phyloP scores from a whole-genome alignment of 177 flowering plant genomes.

The Vitis hybrid region DNA sequence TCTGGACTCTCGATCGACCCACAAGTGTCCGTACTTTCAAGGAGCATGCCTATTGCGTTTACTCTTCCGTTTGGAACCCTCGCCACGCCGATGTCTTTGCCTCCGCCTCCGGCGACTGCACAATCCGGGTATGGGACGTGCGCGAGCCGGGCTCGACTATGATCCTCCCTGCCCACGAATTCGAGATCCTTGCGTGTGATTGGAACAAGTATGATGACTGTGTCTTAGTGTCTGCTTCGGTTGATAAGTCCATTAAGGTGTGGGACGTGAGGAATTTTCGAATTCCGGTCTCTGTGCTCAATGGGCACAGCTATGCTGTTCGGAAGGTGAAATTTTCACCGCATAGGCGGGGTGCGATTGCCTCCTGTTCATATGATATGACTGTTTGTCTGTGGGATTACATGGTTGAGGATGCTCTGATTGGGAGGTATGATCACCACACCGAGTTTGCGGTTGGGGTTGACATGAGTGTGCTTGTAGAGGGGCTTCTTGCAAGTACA shows the following conservation, averaged over 20 bases:
- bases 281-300: conserved; percentile 67
- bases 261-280: conserved; percentile 89
- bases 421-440: conserved; percentile 89
- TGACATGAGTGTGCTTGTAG: conserved; percentile 95
- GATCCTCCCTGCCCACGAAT: conserved; percentile 81
- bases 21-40: conserved; percentile 76
- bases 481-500: conserved; percentile 87
- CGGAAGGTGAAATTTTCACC: conserved; percentile 87
- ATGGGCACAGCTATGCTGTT: conserved; percentile 88
- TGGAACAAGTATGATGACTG: conserved; percentile 94
- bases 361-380: conserved; percentile 93
- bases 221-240: conserved; percentile 65
- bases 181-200: conserved; percentile 76
- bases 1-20: conserved; percentile 81
- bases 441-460: conserved; percentile 93
- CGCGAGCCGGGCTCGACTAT: conserved; percentile 78
- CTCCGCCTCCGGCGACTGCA: conserved; percentile 92
- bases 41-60: conserved; percentile 92
- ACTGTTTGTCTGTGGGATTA: conserved; percentile 90
- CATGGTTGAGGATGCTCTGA: conserved; percentile 76
- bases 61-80: conserved; percentile 85
- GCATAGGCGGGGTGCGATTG: conserved; percentile 53
- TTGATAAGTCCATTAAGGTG: conserved; percentile 77
- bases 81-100: conserved; percentile 90
- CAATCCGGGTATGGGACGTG: conserved; percentile 88